Evolutionary conservation across 495 filamentous ascomycete species (phyloP), one percentile per base, ranked within the genome.

Genomic region (Rusavskia elegans): DNA sequence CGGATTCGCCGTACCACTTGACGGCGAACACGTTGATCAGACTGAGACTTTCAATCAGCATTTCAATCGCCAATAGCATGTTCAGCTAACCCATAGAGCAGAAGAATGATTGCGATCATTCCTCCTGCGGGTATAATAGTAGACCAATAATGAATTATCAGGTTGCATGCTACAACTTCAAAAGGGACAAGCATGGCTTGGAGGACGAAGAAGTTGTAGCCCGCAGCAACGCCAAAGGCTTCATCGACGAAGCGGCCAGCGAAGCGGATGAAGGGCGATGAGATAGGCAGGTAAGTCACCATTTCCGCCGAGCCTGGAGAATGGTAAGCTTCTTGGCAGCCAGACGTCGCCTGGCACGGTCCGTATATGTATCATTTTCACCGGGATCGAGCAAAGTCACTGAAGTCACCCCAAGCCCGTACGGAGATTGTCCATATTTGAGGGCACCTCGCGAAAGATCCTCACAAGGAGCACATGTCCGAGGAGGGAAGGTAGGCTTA

Each of bases 191-290:
- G 62, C 2, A 60, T 62, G 3, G 65, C 69, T 57, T 72, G 66
- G 57, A 80, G 82, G 38, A 83, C 60, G 64, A 81, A 84, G 66
- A 82, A 83, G 55, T 88, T 89, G 72, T 82, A 89, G 13, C 85
- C 71, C 0, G 75, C 73, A 23, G 74, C 73, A 27, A 77, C 68
- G n/a, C 72, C 69, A 52, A 77, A 74, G 9, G 74, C 73, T 52
- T 77, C 84, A 61, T 89, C 84, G 52, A 89, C 84, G 63, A 80
- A 89, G 38, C 81, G 77, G 25, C 85, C 83, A 29, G 86, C 85
- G 61, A 89, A 85, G 25, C 83, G 81, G 62, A 92, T 86, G 60
- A 89, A 89, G 9, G 86, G 84, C 13, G 82, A 85, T 19, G 81
- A 84, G 49, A 92, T 82, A 29, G 86, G 85, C 38, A 89, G 71